Evolutionary conservation across 1,284 basidiomycete genomes (phyloP), one percentile per base, ranked within the genome.

Genomic region (Cutaneotrichosporon sp.): DNA sequence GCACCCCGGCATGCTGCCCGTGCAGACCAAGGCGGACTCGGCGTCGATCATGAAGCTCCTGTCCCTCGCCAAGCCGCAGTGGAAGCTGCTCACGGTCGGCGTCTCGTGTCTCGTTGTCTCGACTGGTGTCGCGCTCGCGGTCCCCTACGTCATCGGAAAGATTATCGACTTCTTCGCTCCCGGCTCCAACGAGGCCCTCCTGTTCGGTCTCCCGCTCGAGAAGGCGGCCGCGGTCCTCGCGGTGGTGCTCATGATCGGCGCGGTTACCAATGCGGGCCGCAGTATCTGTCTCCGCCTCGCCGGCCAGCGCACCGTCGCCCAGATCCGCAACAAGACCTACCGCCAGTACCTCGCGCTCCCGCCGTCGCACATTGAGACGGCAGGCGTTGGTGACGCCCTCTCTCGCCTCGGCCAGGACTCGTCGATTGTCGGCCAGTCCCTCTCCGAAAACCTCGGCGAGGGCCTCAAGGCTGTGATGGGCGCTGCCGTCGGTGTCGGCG

Each of bases 161-260:
- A 79, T 79, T 51, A 79, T 79, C 62, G 77, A 79, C 64, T 76
- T 71, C 65, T 79, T 79, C 55, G 71, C 75, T 1, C 77, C 77
- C 27, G 77, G 75, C 8, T 75, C 72, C 9, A 69, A 75, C 27
- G 68, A 68, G n/a, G 71, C 69, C 0, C 58, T 73, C 31, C 65
- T 79, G 4, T 74, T 79, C 53, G 77, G 75, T 22, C 36, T 79
- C 29, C 75, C 75, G 10, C 62, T 79, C n/a, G 74, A 77, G 58
- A 63, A 73, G 24, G 77, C 77, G 10, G 71, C 74, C 0, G 62
- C 54, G 0, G 73, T 69, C 8, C 57, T 77, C 47, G 72, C 67
- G 2, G 63, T 64, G 0, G 59, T 73, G 6, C 59, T 79, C 14
- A 54, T 79, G 20, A 62, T 79, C 36, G 77, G 77, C 13, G 77